Evolutionary conservation across 2,329 filamentous ascomycete species (phyloP).

Genomic region (Epichloe typhina): DNA sequence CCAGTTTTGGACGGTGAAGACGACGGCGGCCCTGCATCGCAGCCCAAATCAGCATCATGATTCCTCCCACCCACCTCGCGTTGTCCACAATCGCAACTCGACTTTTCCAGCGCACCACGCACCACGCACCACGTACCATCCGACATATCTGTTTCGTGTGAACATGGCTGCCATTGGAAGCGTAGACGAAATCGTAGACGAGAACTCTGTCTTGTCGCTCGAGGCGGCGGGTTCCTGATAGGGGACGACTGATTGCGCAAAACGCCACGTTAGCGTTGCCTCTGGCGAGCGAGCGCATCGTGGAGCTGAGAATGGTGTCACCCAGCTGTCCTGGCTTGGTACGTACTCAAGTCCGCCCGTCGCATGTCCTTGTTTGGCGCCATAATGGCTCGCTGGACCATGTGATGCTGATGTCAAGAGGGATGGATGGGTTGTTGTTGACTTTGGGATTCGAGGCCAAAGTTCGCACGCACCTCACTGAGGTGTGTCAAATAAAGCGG

Average conservation of each 20-base stretch:
- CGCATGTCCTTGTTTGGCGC: slow-evolving; percentile 31
- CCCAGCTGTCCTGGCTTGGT: background rate
- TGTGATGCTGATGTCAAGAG: background rate
- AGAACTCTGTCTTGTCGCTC: slow-evolving; percentile 53
- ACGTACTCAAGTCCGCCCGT: slow-evolving; percentile 30
- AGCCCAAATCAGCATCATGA: background rate
- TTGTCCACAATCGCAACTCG: background rate
- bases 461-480: background rate
- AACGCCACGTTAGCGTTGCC: background rate
- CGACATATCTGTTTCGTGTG: slow-evolving; percentile 71
- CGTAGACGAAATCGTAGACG: slow-evolving; percentile 59
- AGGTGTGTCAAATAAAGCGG: background rate
- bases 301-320: background rate
- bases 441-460: background rate
- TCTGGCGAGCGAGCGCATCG: background rate
- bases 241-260: slow-evolving; percentile 51
- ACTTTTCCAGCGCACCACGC: slow-evolving; percentile 10
- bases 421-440: background rate
- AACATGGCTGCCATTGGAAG: slow-evolving; percentile 96
- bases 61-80: background rate
- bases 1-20: slow-evolving; percentile 66
- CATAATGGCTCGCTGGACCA: slow-evolving; percentile 17
- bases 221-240: slow-evolving; percentile 65
- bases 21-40: slow-evolving; percentile 49
- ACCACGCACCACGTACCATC: slow-evolving; percentile 34